These are phyloP conservation scores for Sistotremastrum niveocremeum DNA, from an alignment of 768 basidiomycete species.

Conservation along the genomic window DNA sequence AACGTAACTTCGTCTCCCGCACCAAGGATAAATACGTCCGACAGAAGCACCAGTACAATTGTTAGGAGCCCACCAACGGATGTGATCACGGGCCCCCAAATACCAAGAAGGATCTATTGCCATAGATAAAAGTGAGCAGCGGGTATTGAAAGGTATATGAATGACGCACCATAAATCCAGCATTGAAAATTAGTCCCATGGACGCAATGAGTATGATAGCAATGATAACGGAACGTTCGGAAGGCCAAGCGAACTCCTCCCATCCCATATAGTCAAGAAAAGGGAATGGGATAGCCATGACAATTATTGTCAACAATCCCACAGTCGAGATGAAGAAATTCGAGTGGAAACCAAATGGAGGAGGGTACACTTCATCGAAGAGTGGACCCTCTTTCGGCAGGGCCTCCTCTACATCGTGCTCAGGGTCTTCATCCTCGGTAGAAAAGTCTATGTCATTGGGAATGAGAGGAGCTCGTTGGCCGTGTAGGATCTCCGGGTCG, in stretches of 20 bases:
- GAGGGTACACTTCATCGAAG: conserved; percentile 30
- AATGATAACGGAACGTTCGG: conserved; percentile 27
- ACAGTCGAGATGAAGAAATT: conserved; percentile 71
- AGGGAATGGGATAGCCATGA: conserved; percentile 72
- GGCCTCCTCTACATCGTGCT: conserved; percentile 10
- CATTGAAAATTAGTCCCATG: conserved; percentile 69
- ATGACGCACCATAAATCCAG: conserved; percentile 63
- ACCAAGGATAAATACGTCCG: conserved; percentile 58
- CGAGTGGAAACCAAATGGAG: conserved; percentile 76
- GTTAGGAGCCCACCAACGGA: conserved; percentile 92
- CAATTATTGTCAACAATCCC: conserved; percentile 59
- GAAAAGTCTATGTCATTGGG: neutral
- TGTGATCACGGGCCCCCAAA: conserved; percentile 80
- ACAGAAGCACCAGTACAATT: conserved; percentile 74
- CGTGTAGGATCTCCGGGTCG: conserved; percentile 38
- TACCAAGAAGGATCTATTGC: conserved; percentile 56
- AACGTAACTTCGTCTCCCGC: conserved; percentile 46
- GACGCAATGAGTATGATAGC: conserved; percentile 57
- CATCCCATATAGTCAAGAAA: conserved; percentile 51
- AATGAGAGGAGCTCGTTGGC: conserved; percentile 32
- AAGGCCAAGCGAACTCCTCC: conserved; percentile 58
- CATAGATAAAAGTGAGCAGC: neutral
- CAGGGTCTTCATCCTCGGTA: conserved; percentile 19
- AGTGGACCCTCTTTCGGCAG: neutral
- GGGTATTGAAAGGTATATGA: neutral